Base-by-base conservation (phyloP, 139 green algal genomes). In the Eudorina sp. region DNA sequence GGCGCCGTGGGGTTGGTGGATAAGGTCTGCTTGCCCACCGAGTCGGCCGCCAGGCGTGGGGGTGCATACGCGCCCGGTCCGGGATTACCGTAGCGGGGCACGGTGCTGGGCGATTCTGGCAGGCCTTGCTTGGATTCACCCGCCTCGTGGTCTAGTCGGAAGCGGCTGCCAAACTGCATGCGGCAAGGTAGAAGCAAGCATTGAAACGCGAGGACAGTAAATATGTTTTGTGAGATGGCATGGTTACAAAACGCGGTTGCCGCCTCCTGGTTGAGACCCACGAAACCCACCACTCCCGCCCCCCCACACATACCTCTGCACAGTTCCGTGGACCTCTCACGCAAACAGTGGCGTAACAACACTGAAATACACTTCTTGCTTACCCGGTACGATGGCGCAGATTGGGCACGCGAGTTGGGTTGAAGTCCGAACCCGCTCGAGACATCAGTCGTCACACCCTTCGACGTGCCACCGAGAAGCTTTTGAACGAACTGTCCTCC, bases 1-100 rank as follows among this genome's bases (percentile, higher is more conserved):
- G 89, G 83, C 41, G 70, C 64, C 3, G 82, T 92, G 21, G 77
- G n/a, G 36, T 90, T 86, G 23, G 53, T 51, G 38, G 83, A 90
- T 43, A 88, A 43, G 16, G 31, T 60, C 84, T 92, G 88, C 38
- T 40, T 75, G 45, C 81, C 81, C 19, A 87, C 64, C 9, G 45
- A 69, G 18, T 87, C 81, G 4, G 45, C 18, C 2, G 45, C 45
- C 27, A 87, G 29, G 13, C 80, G 80, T 9, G 80, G 60, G 5
- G 80, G 8, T 0, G 62, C 31, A 46, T 87, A 88, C 7, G 81
- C 81, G 0, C 81, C 81, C 1, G 81, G 81, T 21, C 81, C 81
- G 14, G 81, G 81, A 64, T 87, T 87, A n/a, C 81, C 81, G 64
- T 87, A 87, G 31, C 81, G 81, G 0, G 81, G 16, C 46, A 75